A percentile compares a stretch with the other conserved stretches of the same genome.
Evolutionary conservation across 805 yeast species (phyloP).

Genomic region (Ascoidea rubescens): DNA sequence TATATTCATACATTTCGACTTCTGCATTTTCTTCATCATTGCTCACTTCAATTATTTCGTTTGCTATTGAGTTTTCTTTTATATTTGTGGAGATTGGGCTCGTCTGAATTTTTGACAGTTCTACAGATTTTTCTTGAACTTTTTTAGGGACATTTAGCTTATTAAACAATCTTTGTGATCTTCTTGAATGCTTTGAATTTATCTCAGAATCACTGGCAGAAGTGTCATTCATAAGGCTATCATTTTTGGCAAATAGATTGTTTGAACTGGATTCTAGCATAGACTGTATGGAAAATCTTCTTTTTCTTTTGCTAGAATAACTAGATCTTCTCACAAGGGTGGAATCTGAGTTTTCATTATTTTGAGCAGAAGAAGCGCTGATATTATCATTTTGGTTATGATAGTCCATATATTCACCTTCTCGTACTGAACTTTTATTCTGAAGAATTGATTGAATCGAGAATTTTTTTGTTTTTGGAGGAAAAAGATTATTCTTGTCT

Average conservation of each 20-base stretch:
- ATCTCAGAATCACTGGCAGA: neutral
- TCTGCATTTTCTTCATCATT: constrained; percentile 1
- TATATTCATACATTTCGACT: neutral
- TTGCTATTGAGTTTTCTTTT: neutral
- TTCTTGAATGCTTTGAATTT: neutral
- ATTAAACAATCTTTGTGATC: neutral
- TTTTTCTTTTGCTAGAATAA: neutral
- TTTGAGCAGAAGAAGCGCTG: neutral
- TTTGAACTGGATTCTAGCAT: too few species aligned
- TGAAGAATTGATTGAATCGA: too few species aligned
- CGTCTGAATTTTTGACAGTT: neutral
- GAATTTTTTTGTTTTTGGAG: too few species aligned
- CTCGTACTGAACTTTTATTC: too few species aligned
- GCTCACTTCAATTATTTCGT: neutral
- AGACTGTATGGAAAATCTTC: neutral
- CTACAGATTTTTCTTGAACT: neutral
- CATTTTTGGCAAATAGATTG: too few species aligned
- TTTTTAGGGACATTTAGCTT: constrained; percentile 1
- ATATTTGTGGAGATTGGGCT: neutral
- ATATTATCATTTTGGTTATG: too few species aligned
- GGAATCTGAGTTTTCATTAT: too few species aligned
- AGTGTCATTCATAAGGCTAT: neutral
- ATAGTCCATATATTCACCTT: too few species aligned
- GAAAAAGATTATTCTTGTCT: too few species aligned
- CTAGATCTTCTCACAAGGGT: neutral